These are phyloP conservation scores for Sporisorium graminicola DNA, from an alignment of 1,284 basidiomycete species.

Conservation along the genomic window DNA sequence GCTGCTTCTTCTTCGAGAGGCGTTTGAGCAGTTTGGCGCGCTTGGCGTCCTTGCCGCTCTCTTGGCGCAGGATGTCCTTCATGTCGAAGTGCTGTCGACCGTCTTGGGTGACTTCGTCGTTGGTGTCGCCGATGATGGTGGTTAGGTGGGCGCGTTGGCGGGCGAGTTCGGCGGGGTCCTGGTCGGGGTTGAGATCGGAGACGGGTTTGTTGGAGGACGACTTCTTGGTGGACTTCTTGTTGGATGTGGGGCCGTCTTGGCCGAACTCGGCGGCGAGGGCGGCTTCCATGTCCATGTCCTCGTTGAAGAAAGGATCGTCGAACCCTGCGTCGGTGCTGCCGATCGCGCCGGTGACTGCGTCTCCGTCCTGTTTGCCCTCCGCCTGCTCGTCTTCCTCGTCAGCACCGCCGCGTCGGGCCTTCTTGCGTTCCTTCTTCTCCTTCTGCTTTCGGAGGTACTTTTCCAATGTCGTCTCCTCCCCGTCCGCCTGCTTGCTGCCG, in stretches of 20 bases:
- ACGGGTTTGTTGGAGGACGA: slow-evolving; percentile 16
- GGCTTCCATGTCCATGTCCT: slow-evolving; percentile 64
- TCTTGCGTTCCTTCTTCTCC: slow-evolving; percentile 65
- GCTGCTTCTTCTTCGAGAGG: slow-evolving; percentile 55
- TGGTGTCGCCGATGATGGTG: slow-evolving; percentile 49
- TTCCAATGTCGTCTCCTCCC: slow-evolving; percentile 67
- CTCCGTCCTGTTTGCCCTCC: slow-evolving; percentile 12
- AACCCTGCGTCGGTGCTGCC: slow-evolving; percentile 41
- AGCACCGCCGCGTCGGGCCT: slow-evolving; percentile 23
- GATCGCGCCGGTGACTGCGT: slow-evolving; percentile 20
- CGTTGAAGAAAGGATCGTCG: slow-evolving; percentile 76
- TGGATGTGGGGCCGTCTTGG: slow-evolving; percentile 69
- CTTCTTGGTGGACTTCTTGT: slow-evolving; percentile 22
- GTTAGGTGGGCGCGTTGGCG: slow-evolving; percentile 39
- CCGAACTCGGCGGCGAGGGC: slow-evolving; percentile 69
- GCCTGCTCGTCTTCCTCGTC: slow-evolving; percentile 17
- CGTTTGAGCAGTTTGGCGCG: slow-evolving; percentile 50
- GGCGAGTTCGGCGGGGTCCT: slow-evolving; percentile 32
- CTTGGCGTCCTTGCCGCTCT: slow-evolving; percentile 75
- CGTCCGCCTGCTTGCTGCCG: slow-evolving; percentile 22
- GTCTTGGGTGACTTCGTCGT: slow-evolving; percentile 51
- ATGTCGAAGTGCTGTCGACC: slow-evolving; percentile 83
- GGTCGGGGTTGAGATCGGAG: background rate
- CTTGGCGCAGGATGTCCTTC: slow-evolving; percentile 87
- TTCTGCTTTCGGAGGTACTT: slow-evolving; percentile 68